Evolutionary conservation across 192 early-diverging fungal genomes (phyloP), one percentile per base, ranked within the genome.

Genomic region (Geranomyces michiganensis): DNA sequence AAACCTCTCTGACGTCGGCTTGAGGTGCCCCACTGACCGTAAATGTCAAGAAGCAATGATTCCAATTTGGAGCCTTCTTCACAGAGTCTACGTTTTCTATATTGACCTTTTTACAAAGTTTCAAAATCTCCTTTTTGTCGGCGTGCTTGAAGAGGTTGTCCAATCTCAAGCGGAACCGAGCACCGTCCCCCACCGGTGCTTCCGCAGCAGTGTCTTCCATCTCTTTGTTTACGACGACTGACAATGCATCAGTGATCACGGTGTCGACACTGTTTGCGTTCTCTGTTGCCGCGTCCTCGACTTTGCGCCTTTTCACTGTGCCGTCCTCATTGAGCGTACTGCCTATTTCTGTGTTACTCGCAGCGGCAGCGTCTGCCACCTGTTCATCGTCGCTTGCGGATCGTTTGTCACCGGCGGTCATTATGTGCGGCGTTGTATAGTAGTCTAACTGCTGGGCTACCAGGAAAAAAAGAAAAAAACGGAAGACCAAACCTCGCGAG

Each of bases 51-150:
- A 83, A 67, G 19, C 71, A 70, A 41, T 82, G 74, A n/a, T 49
- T 46, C 82, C 80, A 79, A 26, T 67, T 81, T 30, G 78, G 78
- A 6, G 68, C 76, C 65, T 75, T 81, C 62, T 84, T 84, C 41
- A 72, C n/a, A 14, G 47, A 22, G 17, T 70, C 44, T 26, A 71
- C 22, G 15, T 22, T n/a, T 31, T 62, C 47, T 30, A 67, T 22
- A 7, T 43, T 64, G 17, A 29, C 4, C 33, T 19, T 27, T 36
- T 56, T 66, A 33, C 47, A 67, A 30, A 67, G 8, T 45, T 73
- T 73, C 29, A 45, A 21, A 56, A 73, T 67, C 8, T 63, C 70
- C 33, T 72, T 72, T 4, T 33, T 45, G 61, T 48, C 41, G 51
- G 33, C 31, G 44, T 61, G 36, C 17, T 49, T 48, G 21, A 19